phyloP scores from a whole-genome alignment of 2,329 filamentous ascomycete species.

The Talaromyces sp. region DNA sequence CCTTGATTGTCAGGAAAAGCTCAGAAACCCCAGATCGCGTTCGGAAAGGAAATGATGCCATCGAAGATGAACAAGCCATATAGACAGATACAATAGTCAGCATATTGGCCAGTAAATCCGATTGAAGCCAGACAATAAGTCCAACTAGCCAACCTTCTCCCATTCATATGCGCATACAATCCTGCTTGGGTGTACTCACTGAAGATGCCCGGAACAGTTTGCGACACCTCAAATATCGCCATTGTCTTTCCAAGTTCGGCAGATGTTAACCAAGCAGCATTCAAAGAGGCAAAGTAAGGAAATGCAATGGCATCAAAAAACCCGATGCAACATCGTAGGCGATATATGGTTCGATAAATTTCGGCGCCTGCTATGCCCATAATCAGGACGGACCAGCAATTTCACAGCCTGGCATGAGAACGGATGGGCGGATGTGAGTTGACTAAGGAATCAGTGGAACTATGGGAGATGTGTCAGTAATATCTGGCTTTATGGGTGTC shows the following conservation, averaged over 20 bases:
- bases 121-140: neutral
- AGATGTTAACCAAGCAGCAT: conserved; percentile 1
- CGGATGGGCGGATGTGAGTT: conserved; percentile 11
- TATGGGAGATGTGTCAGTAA: neutral
- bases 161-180: conserved; percentile 12
- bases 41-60: conserved; percentile 5
- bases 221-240: conserved; percentile 9
- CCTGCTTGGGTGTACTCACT: conserved; percentile 12
- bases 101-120: neutral
- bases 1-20: conserved; percentile 13
- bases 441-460: conserved; percentile 2
- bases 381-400: conserved; percentile 9
- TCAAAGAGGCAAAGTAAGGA: neutral
- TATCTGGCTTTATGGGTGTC: neutral
- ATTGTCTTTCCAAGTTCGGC: conserved; percentile 11
- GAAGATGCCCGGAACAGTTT: conserved; percentile 11
- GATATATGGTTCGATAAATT: conserved; percentile 4
- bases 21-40: conserved; percentile 8
- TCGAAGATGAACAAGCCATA: conserved; percentile 12
- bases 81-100: neutral
- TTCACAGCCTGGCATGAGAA: conserved; percentile 10
- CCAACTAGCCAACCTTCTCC: conserved; percentile 7
- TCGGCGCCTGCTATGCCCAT: conserved; percentile 12
- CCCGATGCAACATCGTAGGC: conserved; percentile 3
- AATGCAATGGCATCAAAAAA: conserved; percentile 9